Evolutionary conservation across 2,329 filamentous ascomycete genomes (phyloP).

Genomic region (Tolypocladium capitatum): DNA sequence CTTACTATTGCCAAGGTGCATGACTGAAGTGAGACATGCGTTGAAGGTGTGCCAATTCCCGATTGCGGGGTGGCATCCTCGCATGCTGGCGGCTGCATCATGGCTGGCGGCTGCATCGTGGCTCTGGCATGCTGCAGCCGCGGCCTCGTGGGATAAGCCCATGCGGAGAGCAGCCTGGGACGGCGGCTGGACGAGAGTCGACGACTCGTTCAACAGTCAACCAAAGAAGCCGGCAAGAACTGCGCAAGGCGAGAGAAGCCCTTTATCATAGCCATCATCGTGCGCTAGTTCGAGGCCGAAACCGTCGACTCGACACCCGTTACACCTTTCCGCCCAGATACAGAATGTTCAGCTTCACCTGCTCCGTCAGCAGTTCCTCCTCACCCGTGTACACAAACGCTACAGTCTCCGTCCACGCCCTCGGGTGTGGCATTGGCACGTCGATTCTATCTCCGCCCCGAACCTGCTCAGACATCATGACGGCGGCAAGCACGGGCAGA

Average conservation of each 20-base stretch:
- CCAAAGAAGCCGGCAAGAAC: too few species aligned
- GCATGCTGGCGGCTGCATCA: neutral
- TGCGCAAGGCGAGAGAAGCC: too few species aligned
- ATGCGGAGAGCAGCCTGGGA: neutral
- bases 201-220: neutral
- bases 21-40: neutral
- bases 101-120: neutral
- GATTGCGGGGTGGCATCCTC: slow-evolving; percentile 1
- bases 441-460: slow-evolving; percentile 40
- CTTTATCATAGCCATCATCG: neutral
- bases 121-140: neutral
- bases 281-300: too few species aligned
- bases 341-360: slow-evolving; percentile 37
- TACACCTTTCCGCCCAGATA: slow-evolving; percentile 39
- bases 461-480: slow-evolving; percentile 41
- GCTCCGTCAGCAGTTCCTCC: slow-evolving; percentile 27
- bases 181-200: neutral
- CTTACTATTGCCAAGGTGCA: neutral
- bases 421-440: slow-evolving; percentile 42
- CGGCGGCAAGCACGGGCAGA: slow-evolving; percentile 39
- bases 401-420: slow-evolving; percentile 42
- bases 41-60: neutral
- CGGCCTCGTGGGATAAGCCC: neutral
- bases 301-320: neutral
- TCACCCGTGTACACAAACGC: slow-evolving; percentile 40